Evolutionary conservation across 2,329 filamentous ascomycete species (phyloP).

Genomic region (Hypocreales sp.): DNA sequence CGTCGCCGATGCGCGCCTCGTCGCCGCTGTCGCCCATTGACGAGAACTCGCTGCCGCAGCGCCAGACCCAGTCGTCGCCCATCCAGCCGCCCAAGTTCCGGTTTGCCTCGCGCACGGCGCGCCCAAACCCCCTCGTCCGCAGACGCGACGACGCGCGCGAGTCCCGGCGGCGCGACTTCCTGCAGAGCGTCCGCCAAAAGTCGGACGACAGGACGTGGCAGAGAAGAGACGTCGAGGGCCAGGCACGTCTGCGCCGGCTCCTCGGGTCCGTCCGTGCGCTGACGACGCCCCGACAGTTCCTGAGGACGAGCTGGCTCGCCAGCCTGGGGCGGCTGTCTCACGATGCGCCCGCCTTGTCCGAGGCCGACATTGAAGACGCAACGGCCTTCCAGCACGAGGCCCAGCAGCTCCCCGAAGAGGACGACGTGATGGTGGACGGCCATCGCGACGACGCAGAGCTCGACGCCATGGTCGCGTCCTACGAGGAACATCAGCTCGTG

Average conservation of each 20-base stretch:
- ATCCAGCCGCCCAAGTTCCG: conserved; percentile 26
- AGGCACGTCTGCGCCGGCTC: too few species aligned
- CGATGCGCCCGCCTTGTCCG: conserved; percentile 24
- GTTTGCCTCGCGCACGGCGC: conserved; percentile 38
- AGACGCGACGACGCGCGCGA: conserved; percentile 48
- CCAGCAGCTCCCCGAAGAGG: conserved; percentile 12
- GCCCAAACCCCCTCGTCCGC: conserved; percentile 47
- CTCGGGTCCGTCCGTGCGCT: too few species aligned
- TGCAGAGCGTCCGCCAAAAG: conserved; percentile 48
- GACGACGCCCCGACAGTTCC: conserved; percentile 13
- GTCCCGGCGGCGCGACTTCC: conserved; percentile 49
- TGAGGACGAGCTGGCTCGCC: conserved; percentile 19
- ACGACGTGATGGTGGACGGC: conserved; percentile 38
- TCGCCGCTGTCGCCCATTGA: conserved; percentile 29
- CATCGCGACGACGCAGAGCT: conserved; percentile 36
- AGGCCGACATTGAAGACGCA: conserved; percentile 36
- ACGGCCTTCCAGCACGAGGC: conserved; percentile 18
- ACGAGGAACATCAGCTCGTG: conserved; percentile 15
- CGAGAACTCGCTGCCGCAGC: conserved; percentile 23
- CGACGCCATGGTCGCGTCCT: conserved; percentile 38
- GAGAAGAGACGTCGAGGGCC: conserved; percentile 45
- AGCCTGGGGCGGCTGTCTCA: conserved; percentile 15
- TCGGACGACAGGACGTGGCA: conserved; percentile 45
- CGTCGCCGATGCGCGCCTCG: conserved; percentile 39
- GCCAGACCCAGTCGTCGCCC: conserved; percentile 29